Evolutionary conservation across 305 asterid genomes (phyloP).

Genomic region (Fraxinus floribunda): DNA sequence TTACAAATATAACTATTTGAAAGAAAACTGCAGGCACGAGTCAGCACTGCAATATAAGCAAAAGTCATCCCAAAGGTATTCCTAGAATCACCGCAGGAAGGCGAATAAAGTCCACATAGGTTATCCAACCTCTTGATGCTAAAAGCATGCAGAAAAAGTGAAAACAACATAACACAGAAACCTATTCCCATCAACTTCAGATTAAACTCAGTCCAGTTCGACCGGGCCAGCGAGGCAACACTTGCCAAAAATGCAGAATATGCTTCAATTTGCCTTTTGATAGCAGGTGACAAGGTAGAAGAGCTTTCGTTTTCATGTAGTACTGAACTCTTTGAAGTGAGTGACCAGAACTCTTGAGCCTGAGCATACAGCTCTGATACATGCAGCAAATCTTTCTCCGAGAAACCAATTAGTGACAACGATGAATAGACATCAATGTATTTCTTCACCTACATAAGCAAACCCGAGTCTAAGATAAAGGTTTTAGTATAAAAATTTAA

Average conservation of each 20-base stretch:
- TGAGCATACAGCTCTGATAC: slow-evolving; percentile 61
- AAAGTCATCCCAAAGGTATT: slow-evolving; percentile 43
- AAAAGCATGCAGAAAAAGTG: slow-evolving; percentile 53
- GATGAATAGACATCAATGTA: slow-evolving; percentile 91
- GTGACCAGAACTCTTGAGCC: slow-evolving; percentile 75
- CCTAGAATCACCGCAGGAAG: slow-evolving; percentile 36
- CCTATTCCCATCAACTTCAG: slow-evolving; percentile 78
- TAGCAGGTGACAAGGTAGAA: slow-evolving; percentile 36
- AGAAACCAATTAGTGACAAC: slow-evolving; percentile 85
- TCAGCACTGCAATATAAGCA: slow-evolving; percentile 55
- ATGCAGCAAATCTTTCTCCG: slow-evolving; percentile 70
- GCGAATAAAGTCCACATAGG: slow-evolving; percentile 36
- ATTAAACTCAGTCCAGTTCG: slow-evolving; percentile 95
- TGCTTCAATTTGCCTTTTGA: slow-evolving; percentile 63
- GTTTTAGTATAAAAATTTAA: slow-evolving; percentile 5
- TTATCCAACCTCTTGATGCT: slow-evolving; percentile 60
- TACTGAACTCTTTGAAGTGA: slow-evolving; percentile 41
- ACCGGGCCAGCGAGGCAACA: slow-evolving; percentile 85
- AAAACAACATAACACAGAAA: slow-evolving; percentile 63
- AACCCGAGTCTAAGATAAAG: slow-evolving; percentile 34
- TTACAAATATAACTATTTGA: slow-evolving; percentile 92
- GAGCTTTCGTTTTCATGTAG: slow-evolving; percentile 33
- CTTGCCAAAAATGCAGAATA: slow-evolving; percentile 64
- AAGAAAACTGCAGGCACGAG: slow-evolving; percentile 83
- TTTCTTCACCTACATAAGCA: slow-evolving; percentile 76